Percentiles rank a stretch among this genome's conserved stretches.
phyloP scores from a whole-genome alignment of 805 yeast genomes.

The Henningerozyma blattae region DNA sequence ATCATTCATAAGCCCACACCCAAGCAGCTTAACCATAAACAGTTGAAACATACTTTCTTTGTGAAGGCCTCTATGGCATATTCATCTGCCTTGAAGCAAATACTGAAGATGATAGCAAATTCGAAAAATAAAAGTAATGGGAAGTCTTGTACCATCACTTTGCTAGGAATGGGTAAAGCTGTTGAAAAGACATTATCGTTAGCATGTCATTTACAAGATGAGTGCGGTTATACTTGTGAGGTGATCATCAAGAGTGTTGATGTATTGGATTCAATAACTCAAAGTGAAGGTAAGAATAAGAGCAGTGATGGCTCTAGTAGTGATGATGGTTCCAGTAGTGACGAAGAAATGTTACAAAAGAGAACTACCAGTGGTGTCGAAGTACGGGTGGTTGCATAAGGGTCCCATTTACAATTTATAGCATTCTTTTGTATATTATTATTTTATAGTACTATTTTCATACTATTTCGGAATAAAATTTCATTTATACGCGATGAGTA shows the following conservation, averaged over 20 bases:
- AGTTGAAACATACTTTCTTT: conserved; percentile 38
- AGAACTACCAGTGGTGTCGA: conserved; percentile 34
- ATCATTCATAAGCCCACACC: conserved; percentile 12
- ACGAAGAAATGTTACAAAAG: conserved; percentile 22
- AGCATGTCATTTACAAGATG: conserved; percentile 45
- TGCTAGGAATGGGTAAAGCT: conserved; percentile 70
- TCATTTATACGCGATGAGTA: no score
- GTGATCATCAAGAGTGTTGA: conserved; percentile 50
- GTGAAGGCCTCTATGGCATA: conserved; percentile 61
- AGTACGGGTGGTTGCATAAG: conserved; percentile 20
- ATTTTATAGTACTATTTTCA: no score
- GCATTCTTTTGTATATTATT: no score
- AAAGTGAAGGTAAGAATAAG: conserved; percentile 9
- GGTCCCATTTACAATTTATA: no score
- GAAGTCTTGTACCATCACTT: conserved; percentile 31
- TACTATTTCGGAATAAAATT: no score
- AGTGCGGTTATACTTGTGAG: conserved; percentile 41
- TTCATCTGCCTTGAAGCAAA: conserved; percentile 59
- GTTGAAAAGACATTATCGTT: conserved; percentile 51
- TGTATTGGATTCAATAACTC: conserved; percentile 57
- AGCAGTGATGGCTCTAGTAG: conserved; percentile 2
- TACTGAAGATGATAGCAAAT: conserved; percentile 40
- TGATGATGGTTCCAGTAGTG: conserved; percentile 21
- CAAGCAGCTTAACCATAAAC: conserved; percentile 27
- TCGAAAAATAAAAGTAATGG: conserved; percentile 34